Evolutionary conservation across 441 rosid species (phyloP), one percentile per base, ranked within the genome.

Genomic region (Lepidium campestre): DNA sequence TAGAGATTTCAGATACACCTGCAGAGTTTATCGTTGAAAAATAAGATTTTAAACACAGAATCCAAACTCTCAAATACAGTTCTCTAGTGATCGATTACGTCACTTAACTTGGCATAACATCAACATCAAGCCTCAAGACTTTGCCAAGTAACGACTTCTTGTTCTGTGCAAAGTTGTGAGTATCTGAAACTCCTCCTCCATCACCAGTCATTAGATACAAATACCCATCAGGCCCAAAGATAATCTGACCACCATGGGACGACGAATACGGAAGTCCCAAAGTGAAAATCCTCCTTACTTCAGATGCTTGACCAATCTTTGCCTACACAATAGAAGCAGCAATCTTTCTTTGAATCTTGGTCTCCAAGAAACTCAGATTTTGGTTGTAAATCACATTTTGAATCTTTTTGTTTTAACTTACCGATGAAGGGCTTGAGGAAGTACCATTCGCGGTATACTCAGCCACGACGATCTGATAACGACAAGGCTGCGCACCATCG

Each of bases 71-170:
- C 3, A 0, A 10, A 57, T 13, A 31, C 14, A 35, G 11, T 12
- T 12, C n/a, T 15, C 4, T 9, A 8, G 17, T 13, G 29, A 44
- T 60, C 0, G 39, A 35, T 25, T 10, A 11, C 42, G 59, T 53
- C 36, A 54, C 68, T 80, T 69, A 55, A 85, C 86, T 81, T 57
- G 90, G 86, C 59, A 80, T 75, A 57, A 68, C 77, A 69, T 86
- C 81, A 10, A 83, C 15, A 72, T 86, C 95, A 25, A 86, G 72
- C 68, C 92, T 83, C 82, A 83, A 56, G 42, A 86, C 72, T 71
- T 86, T 88, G 57, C 87, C 90, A 22, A 86, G 90, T 63, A 86
- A 69, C 3, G 87, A 79, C 76, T 88, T 86, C 80, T 83, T 83
- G 81, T 78, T 83, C 50, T 83, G 87, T 6, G 90, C 74, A 67